A percentile compares a stretch with the other conserved stretches of the same genome.
Conservation (phyloP, 495 filamentous ascomycete species). For the Xylaria palmicola region DNA sequence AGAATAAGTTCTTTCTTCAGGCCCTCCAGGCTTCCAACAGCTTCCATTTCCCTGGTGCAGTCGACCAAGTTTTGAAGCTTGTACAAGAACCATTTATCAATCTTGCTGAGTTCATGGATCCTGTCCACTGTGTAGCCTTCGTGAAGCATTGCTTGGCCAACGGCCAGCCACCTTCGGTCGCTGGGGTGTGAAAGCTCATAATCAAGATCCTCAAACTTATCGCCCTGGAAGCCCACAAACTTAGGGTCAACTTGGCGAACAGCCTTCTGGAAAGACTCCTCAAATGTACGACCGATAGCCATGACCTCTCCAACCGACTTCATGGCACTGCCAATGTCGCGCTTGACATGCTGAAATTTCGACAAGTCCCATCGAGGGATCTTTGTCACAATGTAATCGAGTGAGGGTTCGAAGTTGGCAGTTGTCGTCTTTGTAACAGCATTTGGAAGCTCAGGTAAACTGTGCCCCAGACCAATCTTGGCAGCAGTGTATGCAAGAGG, state of each 20-base stretch:
- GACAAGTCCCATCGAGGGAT: constrained; percentile 96
- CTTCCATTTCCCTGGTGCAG: constrained; percentile 80
- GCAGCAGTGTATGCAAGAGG: constrained; percentile 95
- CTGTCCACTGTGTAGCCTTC: constrained; percentile 90
- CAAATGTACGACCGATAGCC: constrained; percentile 97
- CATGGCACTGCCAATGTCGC: constrained; percentile 96
- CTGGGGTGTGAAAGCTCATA: constrained; percentile 87
- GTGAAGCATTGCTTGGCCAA: constrained; percentile 96
- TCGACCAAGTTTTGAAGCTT: constrained; percentile 97
- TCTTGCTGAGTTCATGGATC: constrained; percentile 92
- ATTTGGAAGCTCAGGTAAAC: constrained; percentile 90
- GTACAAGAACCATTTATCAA: constrained; percentile 95
- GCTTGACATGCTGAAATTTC: constrained; percentile 98
- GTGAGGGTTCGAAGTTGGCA: constrained; percentile 95
- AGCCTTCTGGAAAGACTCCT: constrained; percentile 99
- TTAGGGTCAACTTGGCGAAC: constrained; percentile 93
- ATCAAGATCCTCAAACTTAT: constrained; percentile 89
- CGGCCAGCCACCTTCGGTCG: constrained; percentile 93
- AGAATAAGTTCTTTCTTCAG: constrained; percentile 82
- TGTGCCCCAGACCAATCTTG: constrained; percentile 95
- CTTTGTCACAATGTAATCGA: constrained; percentile 98
- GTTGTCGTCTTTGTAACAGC: constrained; percentile 98
- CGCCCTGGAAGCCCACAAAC: constrained; percentile 92
- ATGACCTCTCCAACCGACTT: constrained; percentile 99
- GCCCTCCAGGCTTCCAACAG: constrained; percentile 81